phyloP scores from a whole-genome alignment of 2,329 filamentous ascomycete species.

The Aspergillus hortae region DNA sequence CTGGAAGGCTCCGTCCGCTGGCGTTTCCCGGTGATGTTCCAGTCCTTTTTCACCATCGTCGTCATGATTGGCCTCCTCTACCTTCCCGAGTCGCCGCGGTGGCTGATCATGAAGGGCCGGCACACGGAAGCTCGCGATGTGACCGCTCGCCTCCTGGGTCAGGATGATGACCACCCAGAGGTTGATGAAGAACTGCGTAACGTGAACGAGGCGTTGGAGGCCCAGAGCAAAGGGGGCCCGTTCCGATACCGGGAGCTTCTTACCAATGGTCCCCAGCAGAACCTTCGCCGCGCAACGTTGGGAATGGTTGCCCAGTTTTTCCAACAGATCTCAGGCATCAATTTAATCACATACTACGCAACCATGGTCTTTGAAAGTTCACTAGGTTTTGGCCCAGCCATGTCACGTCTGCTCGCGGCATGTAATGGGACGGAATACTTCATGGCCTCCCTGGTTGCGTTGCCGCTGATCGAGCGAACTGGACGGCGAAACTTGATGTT shows the following conservation, averaged over 20 bases:
- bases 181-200: slow-evolving; percentile 17
- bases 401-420: slow-evolving; percentile 13
- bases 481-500: slow-evolving; percentile 36
- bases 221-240: not conserved
- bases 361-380: slow-evolving; percentile 4
- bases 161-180: slow-evolving; percentile 43
- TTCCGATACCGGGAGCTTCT: slow-evolving; percentile 15
- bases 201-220: slow-evolving; percentile 5
- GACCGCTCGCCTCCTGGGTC: slow-evolving; percentile 33
- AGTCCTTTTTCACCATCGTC: slow-evolving; percentile 38
- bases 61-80: slow-evolving; percentile 19
- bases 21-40: slow-evolving; percentile 44
- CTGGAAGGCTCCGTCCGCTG: slow-evolving; percentile 29
- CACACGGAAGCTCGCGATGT: slow-evolving; percentile 45
- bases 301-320: slow-evolving; percentile 24
- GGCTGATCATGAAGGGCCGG: slow-evolving; percentile 50
- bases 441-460: slow-evolving; percentile 16
- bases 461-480: slow-evolving; percentile 29
- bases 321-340: slow-evolving; percentile 28
- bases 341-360: slow-evolving; percentile 31
- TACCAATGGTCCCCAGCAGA: slow-evolving; percentile 4
- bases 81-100: slow-evolving; percentile 52
- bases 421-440: slow-evolving; percentile 26
- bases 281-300: slow-evolving; percentile 21
- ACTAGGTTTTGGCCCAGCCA: slow-evolving; percentile 4